Evolutionary conservation across 164 flowering plant genomes (phyloP).

Genomic region (Warburgia ugandensis): DNA sequence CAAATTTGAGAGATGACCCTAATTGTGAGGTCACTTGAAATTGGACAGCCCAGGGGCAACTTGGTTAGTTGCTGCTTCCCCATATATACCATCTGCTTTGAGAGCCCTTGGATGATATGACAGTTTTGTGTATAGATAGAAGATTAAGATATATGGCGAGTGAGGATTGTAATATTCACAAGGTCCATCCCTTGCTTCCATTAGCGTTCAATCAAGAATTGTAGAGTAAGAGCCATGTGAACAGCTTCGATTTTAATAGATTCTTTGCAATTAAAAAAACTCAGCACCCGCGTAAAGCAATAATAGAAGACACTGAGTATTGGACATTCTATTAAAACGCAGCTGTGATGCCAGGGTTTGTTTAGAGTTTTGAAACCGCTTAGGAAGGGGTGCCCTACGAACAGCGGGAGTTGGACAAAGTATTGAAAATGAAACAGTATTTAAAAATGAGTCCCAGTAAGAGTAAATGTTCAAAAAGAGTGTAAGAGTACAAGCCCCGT

Average conservation of each 20-base stretch:
- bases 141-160: slow-evolving; percentile 8
- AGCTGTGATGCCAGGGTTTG: no score
- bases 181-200: slow-evolving; percentile 7
- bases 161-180: slow-evolving; percentile 14
- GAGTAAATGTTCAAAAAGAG: no score
- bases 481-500: no score
- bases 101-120: neutral
- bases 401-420: no score
- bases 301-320: no score
- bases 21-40: neutral
- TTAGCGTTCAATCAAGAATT: slow-evolving; percentile 7
- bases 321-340: no score
- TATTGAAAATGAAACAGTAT: no score
- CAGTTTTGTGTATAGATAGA: slow-evolving; percentile 15
- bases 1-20: slow-evolving; percentile 31
- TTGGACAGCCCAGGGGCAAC: neutral
- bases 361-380: no score
- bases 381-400: no score
- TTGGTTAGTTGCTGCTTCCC: neutral
- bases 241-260: slow-evolving; percentile 3
- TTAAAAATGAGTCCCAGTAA: no score
- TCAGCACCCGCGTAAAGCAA: no score
- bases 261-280: slow-evolving; percentile 1
- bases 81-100: neutral
- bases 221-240: slow-evolving; percentile 9